A percentile compares a stretch with the other conserved stretches of the same genome.
Conservation (phyloP, 768 basidiomycete species). For the Jaapia argillacea region DNA sequence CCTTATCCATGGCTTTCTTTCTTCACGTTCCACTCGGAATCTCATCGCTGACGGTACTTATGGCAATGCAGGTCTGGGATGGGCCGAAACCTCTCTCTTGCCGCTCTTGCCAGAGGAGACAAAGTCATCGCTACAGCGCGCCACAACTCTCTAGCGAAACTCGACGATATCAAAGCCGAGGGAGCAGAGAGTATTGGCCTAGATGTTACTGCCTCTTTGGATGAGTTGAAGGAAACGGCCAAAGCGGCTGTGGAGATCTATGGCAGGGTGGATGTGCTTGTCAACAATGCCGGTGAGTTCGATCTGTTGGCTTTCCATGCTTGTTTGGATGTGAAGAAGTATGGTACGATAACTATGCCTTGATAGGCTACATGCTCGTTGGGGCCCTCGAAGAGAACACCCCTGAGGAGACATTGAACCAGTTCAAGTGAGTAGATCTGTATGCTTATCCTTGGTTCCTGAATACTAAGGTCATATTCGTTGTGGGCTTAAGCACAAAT, state of each 20-base stretch:
- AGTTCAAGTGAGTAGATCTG: slow-evolving; percentile 17
- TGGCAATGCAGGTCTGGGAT: slow-evolving; percentile 19
- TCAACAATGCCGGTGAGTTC: slow-evolving; percentile 32
- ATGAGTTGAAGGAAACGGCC: slow-evolving; percentile 23
- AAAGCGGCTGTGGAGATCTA: slow-evolving; percentile 26
- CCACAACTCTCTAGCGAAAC: slow-evolving; percentile 11
- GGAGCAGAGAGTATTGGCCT: slow-evolving; percentile 29
- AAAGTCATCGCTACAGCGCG: slow-evolving; percentile 27
- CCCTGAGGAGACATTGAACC: slow-evolving; percentile 15
- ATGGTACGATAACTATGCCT: no score
- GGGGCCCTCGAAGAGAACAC: slow-evolving; percentile 20
- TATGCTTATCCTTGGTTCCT: background rate
- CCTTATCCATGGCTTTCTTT: background rate
- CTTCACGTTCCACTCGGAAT: background rate
- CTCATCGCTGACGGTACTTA: background rate
- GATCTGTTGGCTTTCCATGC: background rate
- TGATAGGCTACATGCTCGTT: slow-evolving; percentile 15
- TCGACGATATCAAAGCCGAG: slow-evolving; percentile 21
- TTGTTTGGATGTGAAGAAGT: background rate
- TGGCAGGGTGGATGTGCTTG: slow-evolving; percentile 33
- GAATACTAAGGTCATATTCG: no score
- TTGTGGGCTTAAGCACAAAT: no score
- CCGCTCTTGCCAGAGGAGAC: slow-evolving; percentile 16
- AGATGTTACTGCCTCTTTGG: slow-evolving; percentile 23
- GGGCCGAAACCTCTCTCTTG: slow-evolving; percentile 25